Evolutionary conservation across 306 rosid genomes (phyloP).

Genomic region (Acacia acuminata): DNA sequence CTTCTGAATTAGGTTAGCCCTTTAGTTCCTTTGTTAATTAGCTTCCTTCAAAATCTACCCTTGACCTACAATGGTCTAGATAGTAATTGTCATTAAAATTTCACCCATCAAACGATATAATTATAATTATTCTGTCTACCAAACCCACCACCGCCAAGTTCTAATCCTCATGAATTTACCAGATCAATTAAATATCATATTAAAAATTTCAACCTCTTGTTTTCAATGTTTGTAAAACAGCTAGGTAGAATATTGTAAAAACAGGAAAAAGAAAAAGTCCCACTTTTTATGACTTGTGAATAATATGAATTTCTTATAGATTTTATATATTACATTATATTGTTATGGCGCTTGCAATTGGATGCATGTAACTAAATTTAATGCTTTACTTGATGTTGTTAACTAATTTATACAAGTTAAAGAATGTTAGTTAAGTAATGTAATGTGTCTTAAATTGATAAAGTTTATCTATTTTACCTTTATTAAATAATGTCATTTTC

Average conservation of each 20-base stretch:
- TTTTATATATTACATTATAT: neutral
- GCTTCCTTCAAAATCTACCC: neutral
- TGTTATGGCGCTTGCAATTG: neutral
- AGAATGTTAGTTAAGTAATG: too few species aligned
- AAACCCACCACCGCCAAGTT: neutral
- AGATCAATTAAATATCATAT: neutral
- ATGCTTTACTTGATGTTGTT: neutral
- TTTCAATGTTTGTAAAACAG: neutral
- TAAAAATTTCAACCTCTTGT: neutral
- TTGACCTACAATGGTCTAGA: neutral
- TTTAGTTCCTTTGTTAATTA: neutral
- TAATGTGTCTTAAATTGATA: too few species aligned
- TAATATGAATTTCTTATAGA: neutral
- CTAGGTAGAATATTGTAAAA: neutral
- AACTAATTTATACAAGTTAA: too few species aligned
- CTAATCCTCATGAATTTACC: neutral
- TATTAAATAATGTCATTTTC: too few species aligned
- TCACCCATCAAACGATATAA: neutral
- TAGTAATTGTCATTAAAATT: neutral
- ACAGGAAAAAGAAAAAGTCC: neutral
- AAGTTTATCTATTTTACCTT: too few species aligned
- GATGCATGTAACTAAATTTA: neutral
- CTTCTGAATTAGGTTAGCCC: neutral
- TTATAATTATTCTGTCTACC: neutral
- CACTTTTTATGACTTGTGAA: neutral